phyloP scores from a whole-genome alignment of 1,284 basidiomycete genomes.

The Malassezia arunalokei region DNA sequence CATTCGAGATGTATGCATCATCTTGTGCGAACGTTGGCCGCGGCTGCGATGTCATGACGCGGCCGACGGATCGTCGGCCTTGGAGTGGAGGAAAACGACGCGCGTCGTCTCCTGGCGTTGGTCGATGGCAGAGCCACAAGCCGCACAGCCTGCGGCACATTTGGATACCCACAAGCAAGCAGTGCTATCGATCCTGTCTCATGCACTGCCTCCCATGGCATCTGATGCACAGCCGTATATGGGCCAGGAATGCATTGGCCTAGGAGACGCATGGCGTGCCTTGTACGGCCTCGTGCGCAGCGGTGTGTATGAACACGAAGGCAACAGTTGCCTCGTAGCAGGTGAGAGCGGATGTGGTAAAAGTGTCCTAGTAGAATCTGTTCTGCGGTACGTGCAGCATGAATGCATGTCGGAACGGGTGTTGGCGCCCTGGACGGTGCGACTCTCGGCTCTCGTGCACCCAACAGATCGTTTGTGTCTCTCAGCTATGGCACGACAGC shows the following conservation, averaged over 20 bases:
- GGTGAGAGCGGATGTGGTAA: constrained; percentile 35
- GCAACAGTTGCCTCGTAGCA: constrained; percentile 37
- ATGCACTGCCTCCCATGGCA: constrained; percentile 2
- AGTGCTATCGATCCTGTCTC: constrained; percentile 3
- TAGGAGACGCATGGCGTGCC: constrained; percentile 24
- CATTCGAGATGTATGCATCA: background rate
- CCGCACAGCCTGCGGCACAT: background rate
- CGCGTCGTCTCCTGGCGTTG: background rate
- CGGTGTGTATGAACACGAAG: constrained; percentile 25
- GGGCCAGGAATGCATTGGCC: constrained; percentile 24
- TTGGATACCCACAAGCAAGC: background rate
- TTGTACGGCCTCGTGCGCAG: constrained; percentile 23
- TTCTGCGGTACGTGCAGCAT: constrained; percentile 15
- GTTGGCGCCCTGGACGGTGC: constrained; percentile 16
- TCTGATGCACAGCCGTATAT: constrained; percentile 6
- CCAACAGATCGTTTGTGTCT: constrained; percentile 34
- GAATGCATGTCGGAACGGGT: background rate
- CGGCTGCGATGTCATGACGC: background rate
- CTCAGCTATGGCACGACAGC: constrained; percentile 38
- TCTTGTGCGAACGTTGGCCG: background rate
- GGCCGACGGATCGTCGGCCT: no score
- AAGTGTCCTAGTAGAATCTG: constrained; percentile 26
- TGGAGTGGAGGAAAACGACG: background rate
- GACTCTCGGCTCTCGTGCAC: constrained; percentile 26
- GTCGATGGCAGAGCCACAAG: background rate